Evolutionary conservation across 208 protist species (phyloP), one percentile per base, ranked within the genome.

Genomic region (Naegleria fowleri): DNA sequence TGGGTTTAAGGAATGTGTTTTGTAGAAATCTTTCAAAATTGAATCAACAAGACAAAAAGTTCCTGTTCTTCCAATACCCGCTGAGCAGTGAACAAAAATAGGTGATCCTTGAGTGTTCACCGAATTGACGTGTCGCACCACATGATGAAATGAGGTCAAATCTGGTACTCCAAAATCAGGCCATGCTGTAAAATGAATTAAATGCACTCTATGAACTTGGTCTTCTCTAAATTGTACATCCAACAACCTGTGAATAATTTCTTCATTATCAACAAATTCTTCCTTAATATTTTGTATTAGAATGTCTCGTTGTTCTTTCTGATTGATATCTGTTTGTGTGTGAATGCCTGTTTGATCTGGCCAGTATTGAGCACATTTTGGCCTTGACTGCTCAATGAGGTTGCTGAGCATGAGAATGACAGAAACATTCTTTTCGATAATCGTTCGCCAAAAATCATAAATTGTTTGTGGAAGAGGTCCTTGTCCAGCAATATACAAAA

Each of bases 401-500:
- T 83, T 83, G 13, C 25, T 36, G 22, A 97, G 93, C 95, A 97
- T 97, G 29, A 97, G 93, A 89, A 98, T 95, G 58, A 96, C 96
- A 40, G 88, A 90, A 36, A 93, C 91, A 79, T 96, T 92, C 91
- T 96, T 94, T 86, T 98, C 95, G 92, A 94, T 96, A 7, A 97
- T 92, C 95, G 97, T 97, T 76, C 95, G 91, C 96, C 96, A 98
- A 93, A 98, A 98, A 92, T 97, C 96, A 19, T 95, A 83, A 48
- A 97, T 91, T 0, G 95, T 97, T 91, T 96, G 94, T 40, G 92
- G 83, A 93, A 97, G 92, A 13, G 96, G 96, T n/a, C 94, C 95
- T 91, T 98, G 96, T 39, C 95, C 95, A 19, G 95, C 95, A 90
- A 98, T 97, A 93, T 98, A 98, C 55, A 67, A n/a, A 95, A 93